Evolutionary conservation across 129 eudicot genomes (phyloP), one percentile per base, ranked within the genome.

Genomic region (Chrysanthemum makinoi): DNA sequence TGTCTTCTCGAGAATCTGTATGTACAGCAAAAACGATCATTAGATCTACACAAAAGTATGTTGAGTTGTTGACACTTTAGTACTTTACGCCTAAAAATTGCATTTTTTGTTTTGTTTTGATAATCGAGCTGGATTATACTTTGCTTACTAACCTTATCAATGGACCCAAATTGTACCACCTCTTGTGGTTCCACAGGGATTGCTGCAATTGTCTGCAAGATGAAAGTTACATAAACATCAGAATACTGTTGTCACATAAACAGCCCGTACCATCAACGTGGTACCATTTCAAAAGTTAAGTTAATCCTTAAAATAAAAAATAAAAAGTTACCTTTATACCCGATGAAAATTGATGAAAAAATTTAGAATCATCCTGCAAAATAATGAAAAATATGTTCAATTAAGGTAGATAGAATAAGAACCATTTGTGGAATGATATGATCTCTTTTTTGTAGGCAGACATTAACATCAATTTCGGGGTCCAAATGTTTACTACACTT

Each of bases 161-260:
- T 87, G 66, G 97, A 94, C 73, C 99, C 99, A 79, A 94, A 82
- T 65, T 94, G 97, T 62, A 94, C 75, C 43, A 94, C 89, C 43
- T 97, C 99, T 57, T 76, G 80, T n/a, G 82, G 88, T 76, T 87
- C 96, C 66, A 94, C 86, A 15, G 99, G 78, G 72, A 94, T 87
- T 50, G 89, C 83, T 50, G 86, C 91, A 82, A 90, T 81, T 69
- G 99, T 90, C 99, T 94, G 91, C 82, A 80, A 82, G 76, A 80
- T 48, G 39, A 71, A 61, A 50, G 69, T 19, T 47, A 56, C 12
- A 63, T 62, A 75, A 58, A 46, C 13, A 69, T 66, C 22, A 66
- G 48, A 52, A 58, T 54, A 44, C 11, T 39, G 30, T 2, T 22
- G 78, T 75, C 78, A 9, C 62, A 53, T 60, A 72, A 73, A 47